Evolutionary conservation across 2,329 filamentous ascomycete genomes (phyloP).

Genomic region (Trichophyton simii): DNA sequence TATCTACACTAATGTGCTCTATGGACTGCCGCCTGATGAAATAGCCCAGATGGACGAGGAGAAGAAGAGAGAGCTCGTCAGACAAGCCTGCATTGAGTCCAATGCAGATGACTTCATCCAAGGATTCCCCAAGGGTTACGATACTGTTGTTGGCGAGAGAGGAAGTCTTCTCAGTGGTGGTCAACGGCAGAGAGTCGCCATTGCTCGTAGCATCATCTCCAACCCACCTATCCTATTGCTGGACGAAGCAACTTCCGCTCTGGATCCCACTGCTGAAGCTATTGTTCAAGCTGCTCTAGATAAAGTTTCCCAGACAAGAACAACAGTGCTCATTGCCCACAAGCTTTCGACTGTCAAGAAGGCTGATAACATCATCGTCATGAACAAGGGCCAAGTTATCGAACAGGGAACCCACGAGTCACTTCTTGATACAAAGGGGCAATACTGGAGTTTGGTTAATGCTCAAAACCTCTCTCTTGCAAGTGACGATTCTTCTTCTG

Average conservation of each 20-base stretch:
- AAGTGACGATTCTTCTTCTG: constrained; percentile 6
- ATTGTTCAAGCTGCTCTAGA: constrained; percentile 77
- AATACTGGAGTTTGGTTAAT: constrained; percentile 68
- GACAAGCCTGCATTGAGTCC: constrained; percentile 65
- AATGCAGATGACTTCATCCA: constrained; percentile 79
- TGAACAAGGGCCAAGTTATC: constrained; percentile 64
- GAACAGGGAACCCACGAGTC: constrained; percentile 75
- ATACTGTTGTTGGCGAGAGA: constrained; percentile 76
- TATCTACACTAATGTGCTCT: constrained; percentile 66
- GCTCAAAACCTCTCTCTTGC: constrained; percentile 33
- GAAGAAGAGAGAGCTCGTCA: constrained; percentile 51
- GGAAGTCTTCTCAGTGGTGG: constrained; percentile 77
- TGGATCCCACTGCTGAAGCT: constrained; percentile 77
- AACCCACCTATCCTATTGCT: constrained; percentile 75
- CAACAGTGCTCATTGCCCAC: constrained; percentile 80
- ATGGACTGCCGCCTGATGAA: constrained; percentile 66
- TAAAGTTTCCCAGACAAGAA: constrained; percentile 62
- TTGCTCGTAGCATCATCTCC: constrained; percentile 69
- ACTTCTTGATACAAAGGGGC: constrained; percentile 52
- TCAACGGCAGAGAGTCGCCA: constrained; percentile 83
- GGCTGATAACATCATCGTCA: constrained; percentile 82
- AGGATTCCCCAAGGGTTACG: constrained; percentile 64
- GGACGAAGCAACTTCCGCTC: constrained; percentile 75
- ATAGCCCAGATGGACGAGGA: constrained; percentile 53
- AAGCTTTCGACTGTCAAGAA: constrained; percentile 75